Evolutionary conservation across 1,284 basidiomycete genomes (phyloP).

Genomic region (Moesziomyces parantarcticus): DNA sequence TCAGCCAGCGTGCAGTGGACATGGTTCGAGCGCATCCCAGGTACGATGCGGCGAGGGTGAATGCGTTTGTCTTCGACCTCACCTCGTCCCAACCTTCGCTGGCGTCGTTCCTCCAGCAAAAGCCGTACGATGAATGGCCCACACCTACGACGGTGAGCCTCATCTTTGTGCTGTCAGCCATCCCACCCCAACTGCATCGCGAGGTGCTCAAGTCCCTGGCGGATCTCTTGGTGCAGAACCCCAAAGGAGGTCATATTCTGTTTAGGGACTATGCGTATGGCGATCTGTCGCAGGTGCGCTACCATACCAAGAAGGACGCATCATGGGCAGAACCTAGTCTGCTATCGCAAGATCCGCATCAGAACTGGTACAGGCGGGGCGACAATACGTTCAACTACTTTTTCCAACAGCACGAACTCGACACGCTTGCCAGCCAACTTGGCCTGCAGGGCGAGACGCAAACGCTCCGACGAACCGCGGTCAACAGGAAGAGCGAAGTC

Average conservation of each 20-base stretch:
- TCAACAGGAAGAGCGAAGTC: constrained; percentile 36
- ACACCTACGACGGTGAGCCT: constrained; percentile 58
- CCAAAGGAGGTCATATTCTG: constrained; percentile 47
- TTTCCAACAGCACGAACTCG: constrained; percentile 60
- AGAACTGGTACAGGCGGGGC: constrained; percentile 65
- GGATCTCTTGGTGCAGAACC: constrained; percentile 1
- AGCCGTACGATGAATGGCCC: constrained; percentile 15
- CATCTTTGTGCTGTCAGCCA: constrained; percentile 68
- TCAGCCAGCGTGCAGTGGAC: constrained; percentile 62
- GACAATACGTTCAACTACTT: constrained; percentile 69
- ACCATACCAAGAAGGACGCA: constrained; percentile 63
- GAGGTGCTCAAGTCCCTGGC: constrained; percentile 17
- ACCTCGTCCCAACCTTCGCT: constrained; percentile 16
- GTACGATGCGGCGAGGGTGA: constrained; percentile 51
- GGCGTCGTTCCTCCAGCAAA: constrained; percentile 1
- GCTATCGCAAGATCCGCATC: constrained; percentile 36
- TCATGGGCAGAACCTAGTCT: constrained; percentile 65
- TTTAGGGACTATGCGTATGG: constrained; percentile 68
- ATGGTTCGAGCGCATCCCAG: constrained; percentile 59
- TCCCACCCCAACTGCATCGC: constrained; percentile 64
- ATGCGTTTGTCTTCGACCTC: constrained; percentile 68
- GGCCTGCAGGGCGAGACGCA: constrained; percentile 52
- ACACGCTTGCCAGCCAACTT: constrained; percentile 19
- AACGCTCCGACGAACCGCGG: constrained; percentile 18
- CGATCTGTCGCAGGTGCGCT: constrained; percentile 67